These are phyloP conservation scores for Gracilaria domingensis DNA, from an alignment of 23 red algal species.

Conservation along the genomic window DNA sequence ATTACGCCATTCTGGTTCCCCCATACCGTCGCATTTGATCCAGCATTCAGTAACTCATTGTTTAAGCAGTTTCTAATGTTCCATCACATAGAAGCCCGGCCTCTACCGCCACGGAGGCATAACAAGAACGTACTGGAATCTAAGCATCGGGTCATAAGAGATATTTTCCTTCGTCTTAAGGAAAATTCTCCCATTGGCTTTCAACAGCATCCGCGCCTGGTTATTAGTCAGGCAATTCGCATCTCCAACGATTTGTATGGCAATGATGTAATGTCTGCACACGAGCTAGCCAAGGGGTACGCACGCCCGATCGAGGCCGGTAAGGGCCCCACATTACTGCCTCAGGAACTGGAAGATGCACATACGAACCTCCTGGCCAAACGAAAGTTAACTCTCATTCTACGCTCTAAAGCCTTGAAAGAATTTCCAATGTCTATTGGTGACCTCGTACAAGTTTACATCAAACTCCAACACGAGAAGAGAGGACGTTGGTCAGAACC, in stretches of 20 bases:
- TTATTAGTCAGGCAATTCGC: constrained; percentile 7
- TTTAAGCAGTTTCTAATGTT: neutral
- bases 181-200: neutral
- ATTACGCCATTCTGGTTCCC: neutral
- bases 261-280: constrained; percentile 15
- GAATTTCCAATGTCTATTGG: constrained; percentile 29
- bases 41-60: neutral
- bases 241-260: constrained; percentile 46
- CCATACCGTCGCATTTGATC: constrained; percentile 9
- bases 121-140: constrained; percentile 56
- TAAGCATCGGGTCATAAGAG: constrained; percentile 18
- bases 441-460: constrained; percentile 24
- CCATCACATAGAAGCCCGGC: neutral
- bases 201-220: too few relatives aligned
- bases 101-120: constrained; percentile 13
- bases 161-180: constrained; percentile 20
- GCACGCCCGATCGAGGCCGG: constrained; percentile 1
- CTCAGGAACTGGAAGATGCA: constrained; percentile 12
- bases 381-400: constrained; percentile 41
- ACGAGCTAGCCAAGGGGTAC: constrained; percentile 46
- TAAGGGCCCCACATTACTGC: neutral
- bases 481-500: neutral
- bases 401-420: neutral
- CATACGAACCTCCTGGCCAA: constrained; percentile 28
- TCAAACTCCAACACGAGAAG: constrained; percentile 17